A percentile compares a stretch with the other conserved stretches of the same genome.
These are phyloP conservation scores for Cucumis melo DNA, from an alignment of 306 rosid genomes.

Conservation along the genomic window DNA sequence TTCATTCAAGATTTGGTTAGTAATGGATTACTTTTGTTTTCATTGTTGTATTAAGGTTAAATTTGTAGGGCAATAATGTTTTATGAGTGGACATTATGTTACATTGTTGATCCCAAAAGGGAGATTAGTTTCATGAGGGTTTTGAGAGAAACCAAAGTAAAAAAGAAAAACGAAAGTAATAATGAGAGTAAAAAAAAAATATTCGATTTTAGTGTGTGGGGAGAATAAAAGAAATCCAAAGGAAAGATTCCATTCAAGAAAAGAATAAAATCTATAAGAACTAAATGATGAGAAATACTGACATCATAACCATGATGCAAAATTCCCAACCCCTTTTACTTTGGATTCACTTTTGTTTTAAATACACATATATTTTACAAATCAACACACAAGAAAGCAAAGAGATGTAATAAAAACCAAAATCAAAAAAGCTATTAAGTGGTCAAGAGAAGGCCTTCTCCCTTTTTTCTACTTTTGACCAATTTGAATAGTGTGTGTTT, in stretches of 20 bases:
- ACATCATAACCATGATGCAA: conserved; percentile 11
- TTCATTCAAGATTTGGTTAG: not conserved
- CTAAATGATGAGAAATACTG: conserved; percentile 9
- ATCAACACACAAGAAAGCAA: not conserved
- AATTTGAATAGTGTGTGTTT: not conserved
- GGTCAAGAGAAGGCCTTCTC: conserved; percentile 2
- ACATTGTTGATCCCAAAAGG: not conserved
- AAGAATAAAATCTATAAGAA: conserved; percentile 6
- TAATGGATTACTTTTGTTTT: not conserved
- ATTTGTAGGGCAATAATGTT: not conserved
- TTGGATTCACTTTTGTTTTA: conserved; percentile 7
- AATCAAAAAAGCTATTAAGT: not conserved
- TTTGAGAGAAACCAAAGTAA: not conserved
- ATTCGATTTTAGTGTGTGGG: not conserved
- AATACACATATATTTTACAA: not conserved
- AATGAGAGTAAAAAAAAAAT: not conserved
- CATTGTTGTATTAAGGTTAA: too few relatives aligned
- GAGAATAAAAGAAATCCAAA: not conserved
- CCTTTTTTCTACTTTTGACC: conserved; percentile 10
- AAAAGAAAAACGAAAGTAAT: not conserved
- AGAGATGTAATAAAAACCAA: not conserved
- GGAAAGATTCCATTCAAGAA: conserved; percentile 3
- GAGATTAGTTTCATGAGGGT: not conserved
- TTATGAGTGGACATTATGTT: not conserved
- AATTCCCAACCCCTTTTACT: conserved; percentile 8